A percentile compares a stretch with the other conserved stretches of the same genome.
These are phyloP conservation scores for Hammondia hammondi DNA, from an alignment of 169 alveolate genomes.

Conservation along the genomic window DNA sequence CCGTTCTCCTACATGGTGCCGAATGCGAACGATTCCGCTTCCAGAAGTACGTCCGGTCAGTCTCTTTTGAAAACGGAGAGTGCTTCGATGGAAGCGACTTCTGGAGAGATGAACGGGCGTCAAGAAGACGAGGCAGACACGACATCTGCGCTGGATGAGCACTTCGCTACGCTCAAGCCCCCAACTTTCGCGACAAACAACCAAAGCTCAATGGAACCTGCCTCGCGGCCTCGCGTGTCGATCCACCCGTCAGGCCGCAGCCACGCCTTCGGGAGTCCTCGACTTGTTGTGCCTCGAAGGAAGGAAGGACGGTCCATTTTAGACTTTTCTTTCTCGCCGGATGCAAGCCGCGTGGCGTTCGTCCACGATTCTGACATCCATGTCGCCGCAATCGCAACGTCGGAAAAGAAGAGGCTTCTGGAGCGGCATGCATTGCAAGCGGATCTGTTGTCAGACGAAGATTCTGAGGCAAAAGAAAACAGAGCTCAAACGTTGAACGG, in stretches of 20 bases:
- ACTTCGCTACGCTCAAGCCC: no score
- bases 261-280: background rate
- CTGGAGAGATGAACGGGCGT: no score
- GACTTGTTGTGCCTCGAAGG: background rate
- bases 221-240: background rate
- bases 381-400: background rate
- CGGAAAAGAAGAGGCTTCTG: background rate
- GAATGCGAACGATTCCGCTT: background rate
- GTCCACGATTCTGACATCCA: slow-evolving; percentile 15
- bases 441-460: background rate
- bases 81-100: no score
- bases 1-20: background rate
- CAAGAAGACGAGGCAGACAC: no score
- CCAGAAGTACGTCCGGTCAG: no score
- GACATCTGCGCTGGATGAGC: no score
- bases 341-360: slow-evolving; percentile 2
- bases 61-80: no score
- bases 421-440: background rate
- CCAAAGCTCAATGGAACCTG: no score
- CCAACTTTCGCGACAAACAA: no score
- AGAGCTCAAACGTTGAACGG: background rate
- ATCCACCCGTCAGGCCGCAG: slow-evolving; percentile 29
- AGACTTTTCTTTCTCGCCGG: background rate
- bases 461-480: background rate
- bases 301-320: background rate